Percentiles rank a stretch among this genome's conserved stretches.
Conservation (phyloP, 331 rosid species). For the Spiraea crenata region DNA sequence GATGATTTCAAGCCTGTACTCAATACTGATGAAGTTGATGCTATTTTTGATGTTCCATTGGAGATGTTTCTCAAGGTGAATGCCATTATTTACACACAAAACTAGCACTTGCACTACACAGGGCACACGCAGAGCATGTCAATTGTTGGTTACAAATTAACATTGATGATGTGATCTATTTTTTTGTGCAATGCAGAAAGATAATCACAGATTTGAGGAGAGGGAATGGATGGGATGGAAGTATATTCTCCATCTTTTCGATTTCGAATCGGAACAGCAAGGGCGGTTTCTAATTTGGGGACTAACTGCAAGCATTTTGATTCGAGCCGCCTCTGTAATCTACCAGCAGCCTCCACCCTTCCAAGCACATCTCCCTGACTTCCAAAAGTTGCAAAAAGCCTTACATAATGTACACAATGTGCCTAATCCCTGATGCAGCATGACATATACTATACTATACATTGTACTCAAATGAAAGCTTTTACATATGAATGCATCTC, state of each 20-base stretch:
- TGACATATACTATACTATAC: background rate
- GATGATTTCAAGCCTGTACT: slow-evolving; percentile 34
- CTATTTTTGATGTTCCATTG: slow-evolving; percentile 34
- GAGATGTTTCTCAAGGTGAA: slow-evolving; percentile 40
- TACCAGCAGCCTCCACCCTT: slow-evolving; percentile 26
- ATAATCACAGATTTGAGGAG: slow-evolving; percentile 31
- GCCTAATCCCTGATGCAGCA: background rate
- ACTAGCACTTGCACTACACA: background rate
- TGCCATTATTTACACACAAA: background rate
- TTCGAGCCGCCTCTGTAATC: slow-evolving; percentile 28
- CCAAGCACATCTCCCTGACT: slow-evolving; percentile 32
- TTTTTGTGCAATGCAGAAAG: slow-evolving; percentile 17
- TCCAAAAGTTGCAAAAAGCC: slow-evolving; percentile 30
- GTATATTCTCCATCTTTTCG: slow-evolving; percentile 28
- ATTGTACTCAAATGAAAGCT: background rate
- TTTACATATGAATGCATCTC: too few relatives aligned
- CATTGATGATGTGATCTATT: background rate
- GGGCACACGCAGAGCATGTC: background rate
- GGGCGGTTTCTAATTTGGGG: slow-evolving; percentile 30
- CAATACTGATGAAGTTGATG: slow-evolving; percentile 31
- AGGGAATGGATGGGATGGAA: slow-evolving; percentile 41
- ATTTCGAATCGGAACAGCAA: slow-evolving; percentile 19
- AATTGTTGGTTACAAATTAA: background rate
- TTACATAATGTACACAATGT: background rate
- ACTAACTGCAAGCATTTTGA: slow-evolving; percentile 40